Conservation (phyloP, 345 rosid species). For the Cardiospermum halicacabum region DNA sequence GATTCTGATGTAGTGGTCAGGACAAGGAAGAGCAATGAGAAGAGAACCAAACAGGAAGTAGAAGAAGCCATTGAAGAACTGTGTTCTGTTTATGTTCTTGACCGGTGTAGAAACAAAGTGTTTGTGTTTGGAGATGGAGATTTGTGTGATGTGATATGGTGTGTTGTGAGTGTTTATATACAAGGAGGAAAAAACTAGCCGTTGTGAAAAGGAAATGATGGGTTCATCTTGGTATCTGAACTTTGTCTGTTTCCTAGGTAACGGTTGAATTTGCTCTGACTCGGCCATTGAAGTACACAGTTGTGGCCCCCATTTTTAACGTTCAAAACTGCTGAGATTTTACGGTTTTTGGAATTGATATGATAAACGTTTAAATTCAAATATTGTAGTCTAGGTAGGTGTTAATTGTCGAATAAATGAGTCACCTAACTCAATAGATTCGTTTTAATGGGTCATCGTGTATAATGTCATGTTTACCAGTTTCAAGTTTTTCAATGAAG, state of each 20-base stretch:
- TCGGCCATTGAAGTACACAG: background rate
- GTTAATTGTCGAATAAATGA: no score
- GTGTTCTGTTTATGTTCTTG: conserved; percentile 18
- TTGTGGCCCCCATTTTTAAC: background rate
- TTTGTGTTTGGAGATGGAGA: background rate
- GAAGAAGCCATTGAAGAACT: conserved; percentile 6
- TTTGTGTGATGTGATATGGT: background rate
- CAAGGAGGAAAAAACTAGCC: conserved; percentile 35
- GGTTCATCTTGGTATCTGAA: conserved; percentile 5
- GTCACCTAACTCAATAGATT: no score
- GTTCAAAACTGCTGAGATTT: conserved; percentile 3
- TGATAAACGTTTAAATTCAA: no score
- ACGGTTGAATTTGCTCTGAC: conserved; percentile 9
- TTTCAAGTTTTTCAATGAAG: no score
- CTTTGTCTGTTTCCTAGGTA: background rate
- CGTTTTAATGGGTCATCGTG: no score
- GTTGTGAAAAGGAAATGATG: conserved; percentile 18
- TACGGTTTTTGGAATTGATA: background rate
- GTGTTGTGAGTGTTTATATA: conserved; percentile 14
- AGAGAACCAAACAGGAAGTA: conserved; percentile 21
- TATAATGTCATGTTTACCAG: no score
- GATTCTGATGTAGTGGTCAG: conserved; percentile 25
- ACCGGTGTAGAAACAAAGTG: background rate
- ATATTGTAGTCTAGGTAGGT: no score
- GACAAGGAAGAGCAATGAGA: conserved; percentile 18